Base-by-base conservation (phyloP, 805 yeast genomes). In the Pichia deserticola region DNA sequence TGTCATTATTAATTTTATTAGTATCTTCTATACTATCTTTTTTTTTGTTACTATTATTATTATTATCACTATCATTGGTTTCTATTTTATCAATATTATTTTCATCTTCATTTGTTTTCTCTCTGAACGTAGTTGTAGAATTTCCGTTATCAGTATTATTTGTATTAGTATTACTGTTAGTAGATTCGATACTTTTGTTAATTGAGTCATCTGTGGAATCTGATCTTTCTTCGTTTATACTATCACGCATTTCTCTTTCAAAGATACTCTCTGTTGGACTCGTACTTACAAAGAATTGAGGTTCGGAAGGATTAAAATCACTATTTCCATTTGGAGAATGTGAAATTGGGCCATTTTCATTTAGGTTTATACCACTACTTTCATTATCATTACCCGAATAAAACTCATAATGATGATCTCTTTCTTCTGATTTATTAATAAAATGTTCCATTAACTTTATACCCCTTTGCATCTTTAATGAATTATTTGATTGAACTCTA, bases 391-490 rank as follows among this genome's bases (percentile, higher is more conserved):
- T 79, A 10, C 95, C 95, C 9, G 95, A 83, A 60, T 83, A 89
- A 63, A 87, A 90, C 63, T 90, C 97, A 64, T 82, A 90, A 64
- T 89, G 88, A 64, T 90, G 96, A 66, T 90, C 97, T 45, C 88
- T 77, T 62, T 83, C 89, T 64, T 90, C 98, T 43, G 88, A 79
- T 40, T 78, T 77, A 59, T 87, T 86, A 51, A 90, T 85, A 60
- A 87, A 70, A 42, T 80, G 78, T 63, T 90, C 97, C 79, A 90
- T 83, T 52, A 75, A 67, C 50, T 65, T 63, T 45, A 71, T 70
- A 61, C 68, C 67, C 11, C 58, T 66, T 50, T 60, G 64, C 67
- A 65, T 65, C 47, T 68, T 68, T 29, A 64, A 65, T 5, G 81
- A 66, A 50, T 77, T 77, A 59, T 86, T 85, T 2, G 93, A 83